Evolutionary conservation across 768 basidiomycete genomes (phyloP).

Genomic region (Myochromella boudieri): DNA sequence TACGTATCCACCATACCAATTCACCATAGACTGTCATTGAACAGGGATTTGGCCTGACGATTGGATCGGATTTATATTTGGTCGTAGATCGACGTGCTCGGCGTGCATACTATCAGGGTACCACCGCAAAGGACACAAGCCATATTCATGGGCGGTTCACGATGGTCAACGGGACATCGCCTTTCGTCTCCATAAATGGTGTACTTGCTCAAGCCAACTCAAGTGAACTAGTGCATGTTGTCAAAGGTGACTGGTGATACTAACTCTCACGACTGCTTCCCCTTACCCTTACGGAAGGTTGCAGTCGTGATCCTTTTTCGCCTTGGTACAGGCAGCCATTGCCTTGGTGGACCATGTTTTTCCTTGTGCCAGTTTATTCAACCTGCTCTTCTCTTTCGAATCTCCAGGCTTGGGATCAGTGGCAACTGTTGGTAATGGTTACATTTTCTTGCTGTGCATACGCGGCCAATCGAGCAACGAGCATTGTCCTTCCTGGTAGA

Average conservation of each 20-base stretch:
- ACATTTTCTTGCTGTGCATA: conserved; percentile 74
- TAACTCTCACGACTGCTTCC: not conserved
- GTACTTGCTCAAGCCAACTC: conserved; percentile 46
- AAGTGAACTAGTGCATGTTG: conserved; percentile 41
- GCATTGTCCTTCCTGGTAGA: conserved; percentile 59
- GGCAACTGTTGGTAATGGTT: conserved; percentile 78
- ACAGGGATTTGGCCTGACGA: conserved; percentile 81
- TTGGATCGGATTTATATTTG: conserved; percentile 81
- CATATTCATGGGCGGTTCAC: conserved; percentile 56
- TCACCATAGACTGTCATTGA: not conserved
- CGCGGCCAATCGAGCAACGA: conserved; percentile 65
- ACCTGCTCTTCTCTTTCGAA: conserved; percentile 72
- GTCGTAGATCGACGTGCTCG: conserved; percentile 63
- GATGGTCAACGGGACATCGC: conserved; percentile 43
- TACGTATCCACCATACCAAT: not conserved
- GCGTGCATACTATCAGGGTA: conserved; percentile 47
- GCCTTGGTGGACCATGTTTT: conserved; percentile 79
- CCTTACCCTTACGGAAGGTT: conserved; percentile 49
- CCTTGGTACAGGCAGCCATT: conserved; percentile 77
- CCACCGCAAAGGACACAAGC: conserved; percentile 36
- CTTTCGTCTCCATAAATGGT: conserved; percentile 36
- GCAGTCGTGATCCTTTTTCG: conserved; percentile 71
- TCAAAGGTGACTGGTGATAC: conserved; percentile 40
- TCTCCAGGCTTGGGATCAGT: conserved; percentile 67
- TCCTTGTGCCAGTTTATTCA: conserved; percentile 79